These are phyloP conservation scores for Micromonas commoda DNA, from an alignment of 139 green algal species.

Conservation along the genomic window DNA sequence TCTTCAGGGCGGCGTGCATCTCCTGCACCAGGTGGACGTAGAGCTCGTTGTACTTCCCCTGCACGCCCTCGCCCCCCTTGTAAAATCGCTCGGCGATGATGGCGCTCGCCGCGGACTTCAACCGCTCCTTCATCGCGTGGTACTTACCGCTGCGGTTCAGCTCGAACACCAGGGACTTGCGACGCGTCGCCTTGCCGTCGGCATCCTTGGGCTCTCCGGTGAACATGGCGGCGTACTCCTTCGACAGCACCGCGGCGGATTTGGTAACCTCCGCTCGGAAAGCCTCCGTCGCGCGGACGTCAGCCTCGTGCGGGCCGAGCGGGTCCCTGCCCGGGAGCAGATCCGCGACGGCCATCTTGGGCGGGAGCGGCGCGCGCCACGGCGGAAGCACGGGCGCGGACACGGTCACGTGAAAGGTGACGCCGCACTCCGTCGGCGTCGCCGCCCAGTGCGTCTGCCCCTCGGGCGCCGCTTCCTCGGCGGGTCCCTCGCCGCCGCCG, in stretches of 20 bases:
- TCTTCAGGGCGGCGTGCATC: slow-evolving; percentile 34
- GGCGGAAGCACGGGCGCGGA: neutral
- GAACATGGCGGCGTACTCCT: neutral
- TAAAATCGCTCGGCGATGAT: neutral
- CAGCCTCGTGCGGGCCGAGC: neutral
- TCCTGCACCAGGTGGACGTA: slow-evolving; percentile 35
- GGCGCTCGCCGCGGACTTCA: neutral
- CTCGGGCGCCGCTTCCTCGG: no score
- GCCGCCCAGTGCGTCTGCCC: no score
- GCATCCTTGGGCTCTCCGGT: neutral
- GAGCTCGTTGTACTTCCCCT: slow-evolving; percentile 39
- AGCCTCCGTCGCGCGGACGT: neutral
- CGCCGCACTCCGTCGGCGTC: no score
- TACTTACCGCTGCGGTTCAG: slow-evolving; percentile 3
- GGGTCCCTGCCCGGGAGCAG: neutral
- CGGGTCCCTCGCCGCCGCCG: no score
- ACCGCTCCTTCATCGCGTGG: neutral
- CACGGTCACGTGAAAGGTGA: no score
- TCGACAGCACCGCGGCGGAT: neutral
- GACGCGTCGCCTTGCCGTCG: neutral
- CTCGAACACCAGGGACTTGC: neutral
- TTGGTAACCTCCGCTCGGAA: neutral
- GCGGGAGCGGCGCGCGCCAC: neutral
- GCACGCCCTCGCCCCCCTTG: slow-evolving; percentile 9
- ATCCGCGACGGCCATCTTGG: neutral